Base-by-base conservation (phyloP, 2,329 filamentous ascomycete genomes). In the Penicillium sp. region DNA sequence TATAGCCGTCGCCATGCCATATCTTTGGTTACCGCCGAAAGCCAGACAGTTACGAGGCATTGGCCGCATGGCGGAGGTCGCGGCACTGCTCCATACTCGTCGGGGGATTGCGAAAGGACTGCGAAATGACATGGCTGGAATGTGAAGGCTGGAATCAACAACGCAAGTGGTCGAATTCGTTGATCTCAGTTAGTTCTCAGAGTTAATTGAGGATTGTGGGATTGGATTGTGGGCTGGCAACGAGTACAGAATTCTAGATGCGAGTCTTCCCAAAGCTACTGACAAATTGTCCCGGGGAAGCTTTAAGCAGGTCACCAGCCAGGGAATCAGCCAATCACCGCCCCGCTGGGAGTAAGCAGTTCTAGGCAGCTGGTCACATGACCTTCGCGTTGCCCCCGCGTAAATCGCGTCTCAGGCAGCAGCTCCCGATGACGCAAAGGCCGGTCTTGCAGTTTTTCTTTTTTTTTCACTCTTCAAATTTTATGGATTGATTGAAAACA, bases 1-100 rank as follows among this genome's bases (percentile, higher is more conserved):
- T 4, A 86, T 87, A 19, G 84, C 81, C 14, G 87, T 89, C 33
- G 89, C 89, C 68, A 81, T 78, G 5, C 72, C 71, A 51, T 71
- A 67, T 63, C 71, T 69, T 25, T 71, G 74, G 49, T 67, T 60
- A 45, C 65, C 55, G 53, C 61, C 66, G 43, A 60, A 69, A 55
- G 62, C 64, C 51, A 74, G 56, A 28, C 62, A 66, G 43, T 57
- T 65, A 55, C 64, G 65, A 62, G 65, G 57, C 35, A 65, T 59
- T 26, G 71, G 67, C 46, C 72, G 70, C 52, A 63, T 16, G 6
- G 59, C 61, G 28, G 66, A 63, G 53, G 60, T 59, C 48, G 57
- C 46, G 42, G 63, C 46, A 56, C 65, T 65, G 60, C 51, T 68
- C 52, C 73, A 61, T 57, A 75, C 53, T 64, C 72, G 73, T 60